Conservation (phyloP, 768 basidiomycete species). For the Leccinum sublutescens region DNA sequence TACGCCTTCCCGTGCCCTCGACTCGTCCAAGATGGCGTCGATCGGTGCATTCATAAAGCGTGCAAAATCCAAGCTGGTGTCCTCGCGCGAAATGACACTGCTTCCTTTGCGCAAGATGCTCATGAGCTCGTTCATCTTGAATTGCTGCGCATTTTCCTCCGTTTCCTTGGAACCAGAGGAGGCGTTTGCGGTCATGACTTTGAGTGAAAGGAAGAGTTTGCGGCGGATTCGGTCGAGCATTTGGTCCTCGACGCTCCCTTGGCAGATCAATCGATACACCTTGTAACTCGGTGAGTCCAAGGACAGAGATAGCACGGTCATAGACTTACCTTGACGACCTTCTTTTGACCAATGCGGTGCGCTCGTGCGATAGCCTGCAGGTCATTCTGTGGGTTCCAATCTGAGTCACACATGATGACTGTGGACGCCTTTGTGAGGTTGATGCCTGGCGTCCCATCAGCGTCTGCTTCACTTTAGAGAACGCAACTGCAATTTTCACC, state of each 20-base stretch:
- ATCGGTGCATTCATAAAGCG: conserved; percentile 46
- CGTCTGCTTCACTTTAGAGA: background rate
- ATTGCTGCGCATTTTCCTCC: conserved; percentile 28
- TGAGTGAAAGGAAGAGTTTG: conserved; percentile 65
- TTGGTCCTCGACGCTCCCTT: conserved; percentile 72
- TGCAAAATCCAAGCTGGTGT: conserved; percentile 40
- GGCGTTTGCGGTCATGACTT: conserved; percentile 45
- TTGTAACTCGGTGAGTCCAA: conserved; percentile 18
- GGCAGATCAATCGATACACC: conserved; percentile 70
- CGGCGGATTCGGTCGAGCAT: conserved; percentile 70
- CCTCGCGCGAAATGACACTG: conserved; percentile 46
- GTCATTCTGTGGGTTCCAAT: conserved; percentile 76
- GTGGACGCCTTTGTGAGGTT: conserved; percentile 81
- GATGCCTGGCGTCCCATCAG: conserved; percentile 50
- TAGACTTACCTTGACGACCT: conserved; percentile 53
- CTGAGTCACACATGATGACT: conserved; percentile 76
- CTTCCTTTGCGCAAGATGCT: conserved; percentile 58
- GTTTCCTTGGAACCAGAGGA: conserved; percentile 17
- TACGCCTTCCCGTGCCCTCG: conserved; percentile 39
- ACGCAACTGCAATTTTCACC: conserved; percentile 3
- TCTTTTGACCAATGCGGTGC: conserved; percentile 78
- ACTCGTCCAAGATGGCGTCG: conserved; percentile 44
- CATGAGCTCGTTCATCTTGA: conserved; percentile 48
- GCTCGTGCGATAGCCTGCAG: conserved; percentile 84
- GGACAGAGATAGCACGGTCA: background rate